Base-by-base conservation (phyloP, 2,329 filamentous ascomycete genomes). In the Stagonosporopsis rhizophila region DNA sequence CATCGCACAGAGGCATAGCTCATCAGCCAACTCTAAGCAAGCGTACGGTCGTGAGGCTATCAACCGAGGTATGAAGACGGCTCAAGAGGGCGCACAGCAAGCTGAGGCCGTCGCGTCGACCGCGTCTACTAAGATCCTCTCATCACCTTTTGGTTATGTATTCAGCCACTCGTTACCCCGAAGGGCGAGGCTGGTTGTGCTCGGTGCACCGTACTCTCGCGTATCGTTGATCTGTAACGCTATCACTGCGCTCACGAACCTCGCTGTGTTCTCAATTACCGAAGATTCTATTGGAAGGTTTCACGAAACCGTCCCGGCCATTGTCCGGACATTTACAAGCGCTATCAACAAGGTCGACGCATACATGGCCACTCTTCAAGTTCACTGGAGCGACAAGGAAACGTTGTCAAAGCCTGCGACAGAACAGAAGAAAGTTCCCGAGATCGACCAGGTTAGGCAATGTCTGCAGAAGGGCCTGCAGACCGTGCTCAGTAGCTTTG, bases 271-370 rank as follows among this genome's bases (percentile, higher is more conserved):
- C 59, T 94, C 90, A 74, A 77, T 97, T 50, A 80, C 81, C 3
- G 93, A 98, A 75, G 94, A 98, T 72, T 83, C 84, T 42, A 95
- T 87, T 70, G 94, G 94, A 14, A 90, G 91, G 65, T 94, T 96
- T n/a, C 89, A 96, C 63, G 83, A 87, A 39, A 90, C 95, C 61
- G 87, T 98, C 2, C 86, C 90, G 1, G 78, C 78, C 44, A 88
- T 96, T 53, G 85, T 97, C 46, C 85, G 89, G 42, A 85, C 87
- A 1, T 85, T 96, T 58, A 93, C 91, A 0, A 66, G 74, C 0
- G 87, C 90, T 0, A 87, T 92, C 52, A 82, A 80, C 51, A 86
- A 86, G 62, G 79, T 96, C 3, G 89, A 96, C 67, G 77, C 72
- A 1, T 92, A 96, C 70, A 82, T 87, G 61, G 74, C 75, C 7